Base-by-base conservation (phyloP, 2,329 filamentous ascomycete species). In the Cordyceps tenuipes region DNA sequence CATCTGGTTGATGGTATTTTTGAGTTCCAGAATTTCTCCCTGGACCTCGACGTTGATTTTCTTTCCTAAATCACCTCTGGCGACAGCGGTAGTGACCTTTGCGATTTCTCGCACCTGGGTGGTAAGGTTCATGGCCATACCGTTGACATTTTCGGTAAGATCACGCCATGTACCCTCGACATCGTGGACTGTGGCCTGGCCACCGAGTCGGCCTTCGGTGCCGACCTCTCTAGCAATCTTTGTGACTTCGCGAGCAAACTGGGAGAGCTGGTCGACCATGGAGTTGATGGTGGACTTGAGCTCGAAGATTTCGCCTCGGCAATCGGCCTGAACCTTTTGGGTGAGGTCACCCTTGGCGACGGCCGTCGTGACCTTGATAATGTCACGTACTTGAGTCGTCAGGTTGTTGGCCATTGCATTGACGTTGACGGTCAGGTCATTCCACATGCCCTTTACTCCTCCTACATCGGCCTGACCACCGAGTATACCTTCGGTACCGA, bases 1-100 rank as follows among this genome's bases (percentile, higher is more conserved):
- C 93, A 97, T 97, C 70, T 90, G 95, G 74, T 97, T 97, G 78
- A 97, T 97, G 8, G 93, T 99, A 69, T 92, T 91, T 77, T 99
- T 99, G 63, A 99, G 79, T 71, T 96, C 90, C 57, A 95, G 77
- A 67, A 99, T 97, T 76, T 99, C 94, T 69, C 93, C 93, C 72
- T 91, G 86, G 57, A 91, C 94, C 67, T 95, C 91, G 64, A 96
- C 91, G 63, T 91, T 89, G 70, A 99, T 97, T 79, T 97, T 97
- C 76, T 94, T 91, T 63, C 90, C 96, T 63, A 99, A 79, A 74
- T 99, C 93, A 69, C 93, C 93, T 72, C 89, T 90, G 56, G 93
- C 93, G 63, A 99, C 93, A 62, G 93, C 93, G 1, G 92, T 96
- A 3, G 93, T 97, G 62, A 99, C 94, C 69, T 93, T 91, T 63